Percentiles rank a stretch among this genome's conserved stretches.
phyloP scores from a whole-genome alignment of 2,329 filamentous ascomycete genomes.

The Curvularia verruculosa region DNA sequence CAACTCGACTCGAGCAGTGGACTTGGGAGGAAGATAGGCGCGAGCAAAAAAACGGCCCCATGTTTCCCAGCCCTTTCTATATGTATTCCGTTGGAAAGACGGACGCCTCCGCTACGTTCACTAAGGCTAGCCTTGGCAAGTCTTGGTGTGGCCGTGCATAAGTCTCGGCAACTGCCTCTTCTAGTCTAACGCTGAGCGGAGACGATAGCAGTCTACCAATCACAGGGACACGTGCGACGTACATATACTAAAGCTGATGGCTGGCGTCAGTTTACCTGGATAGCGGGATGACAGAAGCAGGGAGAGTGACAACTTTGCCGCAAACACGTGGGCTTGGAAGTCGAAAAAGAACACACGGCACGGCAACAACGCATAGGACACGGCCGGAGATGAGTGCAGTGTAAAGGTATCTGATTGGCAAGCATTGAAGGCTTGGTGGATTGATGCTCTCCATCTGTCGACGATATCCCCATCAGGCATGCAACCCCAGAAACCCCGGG shows the following conservation, averaged over 20 bases:
- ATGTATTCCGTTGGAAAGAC: slow-evolving; percentile 16
- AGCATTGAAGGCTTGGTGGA: not conserved
- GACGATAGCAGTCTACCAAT: slow-evolving; percentile 39
- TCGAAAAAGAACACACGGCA: not conserved
- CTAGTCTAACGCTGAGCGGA: slow-evolving; percentile 13
- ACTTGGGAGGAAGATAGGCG: not conserved
- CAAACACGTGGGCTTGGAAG: slow-evolving; percentile 16
- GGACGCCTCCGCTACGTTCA: slow-evolving; percentile 17
- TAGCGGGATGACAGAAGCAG: slow-evolving; percentile 9
- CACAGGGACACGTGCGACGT: slow-evolving; percentile 34
- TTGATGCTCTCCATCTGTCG: not conserved
- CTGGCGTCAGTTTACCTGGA: slow-evolving; percentile 20
- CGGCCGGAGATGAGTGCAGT: not conserved
- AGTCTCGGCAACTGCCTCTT: slow-evolving; percentile 40
- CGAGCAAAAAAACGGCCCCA: slow-evolving; percentile 4
- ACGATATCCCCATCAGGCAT: not conserved
- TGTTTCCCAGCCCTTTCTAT: slow-evolving; percentile 12
- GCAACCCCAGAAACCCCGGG: slow-evolving; percentile 8
- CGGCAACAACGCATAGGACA: not conserved
- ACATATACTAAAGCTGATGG: slow-evolving; percentile 16
- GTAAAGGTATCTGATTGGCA: not conserved
- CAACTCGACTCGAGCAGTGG: not conserved
- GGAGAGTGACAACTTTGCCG: not conserved
- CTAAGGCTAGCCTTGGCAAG: not conserved
- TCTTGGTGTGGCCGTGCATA: slow-evolving; percentile 30